Percentiles rank a stretch among this genome's conserved stretches.
phyloP scores from a whole-genome alignment of 2,329 filamentous ascomycete genomes.

The Raffaelea arxii region DNA sequence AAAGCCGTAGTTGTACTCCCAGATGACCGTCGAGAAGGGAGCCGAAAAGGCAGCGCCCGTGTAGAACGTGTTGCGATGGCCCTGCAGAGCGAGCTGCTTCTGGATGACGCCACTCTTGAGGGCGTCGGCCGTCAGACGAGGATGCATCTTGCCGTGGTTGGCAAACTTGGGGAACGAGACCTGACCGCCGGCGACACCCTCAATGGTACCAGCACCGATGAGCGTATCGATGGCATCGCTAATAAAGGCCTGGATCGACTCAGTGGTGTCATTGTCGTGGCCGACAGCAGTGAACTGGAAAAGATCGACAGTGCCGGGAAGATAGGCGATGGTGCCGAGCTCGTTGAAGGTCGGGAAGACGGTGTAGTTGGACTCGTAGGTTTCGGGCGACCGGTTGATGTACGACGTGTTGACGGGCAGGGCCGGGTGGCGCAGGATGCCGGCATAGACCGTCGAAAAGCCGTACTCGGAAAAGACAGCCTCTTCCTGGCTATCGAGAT shows the following conservation, averaged over 20 bases:
- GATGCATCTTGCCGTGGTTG: conserved; percentile 26
- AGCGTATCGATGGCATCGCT: conserved; percentile 9
- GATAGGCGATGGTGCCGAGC: conserved; percentile 19
- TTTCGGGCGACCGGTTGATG: conserved; percentile 13
- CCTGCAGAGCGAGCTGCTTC: conserved; percentile 31
- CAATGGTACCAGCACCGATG: conserved; percentile 15
- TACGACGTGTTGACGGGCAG: conserved; percentile 13
- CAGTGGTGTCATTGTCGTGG: conserved; percentile 11
- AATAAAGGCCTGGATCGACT: conserved; percentile 17
- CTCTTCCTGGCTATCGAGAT: conserved; percentile 20
- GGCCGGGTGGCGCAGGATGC: conserved; percentile 17
- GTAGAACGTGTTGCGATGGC: conserved; percentile 31
- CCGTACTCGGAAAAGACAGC: conserved; percentile 24
- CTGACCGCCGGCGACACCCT: conserved; percentile 7
- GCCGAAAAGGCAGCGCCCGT: conserved; percentile 29
- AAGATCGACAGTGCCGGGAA: conserved; percentile 19
- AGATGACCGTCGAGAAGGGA: conserved; percentile 22
- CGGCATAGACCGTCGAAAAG: conserved; percentile 15
- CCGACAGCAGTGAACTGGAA: conserved; percentile 22
- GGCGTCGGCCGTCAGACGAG: conserved; percentile 21
- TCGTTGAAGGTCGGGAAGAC: conserved; percentile 14
- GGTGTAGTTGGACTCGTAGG: conserved; percentile 14
- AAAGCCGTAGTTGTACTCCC: conserved; percentile 22
- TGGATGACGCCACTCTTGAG: conserved; percentile 31
- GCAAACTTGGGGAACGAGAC: conserved; percentile 24